Conservation (phyloP, 1,139 yeast species). For the Nakaseomyces delphensis region DNA sequence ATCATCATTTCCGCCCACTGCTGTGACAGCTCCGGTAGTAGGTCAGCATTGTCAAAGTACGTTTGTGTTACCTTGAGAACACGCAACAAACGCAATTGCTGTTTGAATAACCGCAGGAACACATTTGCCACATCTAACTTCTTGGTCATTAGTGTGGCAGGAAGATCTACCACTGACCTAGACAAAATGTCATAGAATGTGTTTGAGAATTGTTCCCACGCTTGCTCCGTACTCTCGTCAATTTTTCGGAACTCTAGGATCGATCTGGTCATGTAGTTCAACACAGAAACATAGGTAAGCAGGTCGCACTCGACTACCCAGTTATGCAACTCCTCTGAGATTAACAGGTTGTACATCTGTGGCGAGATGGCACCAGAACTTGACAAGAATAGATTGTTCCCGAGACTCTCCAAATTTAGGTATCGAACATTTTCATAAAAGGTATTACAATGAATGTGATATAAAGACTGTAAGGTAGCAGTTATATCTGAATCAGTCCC, state of each 20-base stretch:
- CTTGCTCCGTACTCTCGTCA: background rate
- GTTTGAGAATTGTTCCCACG: constrained; percentile 1
- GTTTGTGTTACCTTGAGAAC: background rate
- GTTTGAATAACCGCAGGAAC: constrained; percentile 5
- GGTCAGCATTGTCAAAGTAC: background rate
- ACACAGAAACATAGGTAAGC: constrained; percentile 36
- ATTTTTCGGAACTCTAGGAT: background rate
- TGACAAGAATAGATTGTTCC: constrained; percentile 46
- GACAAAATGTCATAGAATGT: constrained; percentile 3
- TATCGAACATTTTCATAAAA: constrained; percentile 13
- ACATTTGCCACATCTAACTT: constrained; percentile 3
- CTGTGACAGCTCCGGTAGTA: background rate
- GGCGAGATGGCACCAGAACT: constrained; percentile 45
- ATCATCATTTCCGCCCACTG: background rate
- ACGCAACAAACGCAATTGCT: constrained; percentile 1
- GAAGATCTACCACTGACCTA: constrained; percentile 3
- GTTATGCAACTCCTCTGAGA: constrained; percentile 39
- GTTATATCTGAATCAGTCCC: constrained; percentile 16
- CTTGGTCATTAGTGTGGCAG: constrained; percentile 3
- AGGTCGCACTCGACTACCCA: constrained; percentile 63
- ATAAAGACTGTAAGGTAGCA: constrained; percentile 19
- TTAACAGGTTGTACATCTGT: constrained; percentile 51
- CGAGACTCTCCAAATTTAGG: constrained; percentile 51
- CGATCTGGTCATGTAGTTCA: constrained; percentile 22
- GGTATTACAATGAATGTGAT: constrained; percentile 18